Evolutionary conservation across 352 stramenopile species (phyloP).

Genomic region (Globisporangium spinosum): DNA sequence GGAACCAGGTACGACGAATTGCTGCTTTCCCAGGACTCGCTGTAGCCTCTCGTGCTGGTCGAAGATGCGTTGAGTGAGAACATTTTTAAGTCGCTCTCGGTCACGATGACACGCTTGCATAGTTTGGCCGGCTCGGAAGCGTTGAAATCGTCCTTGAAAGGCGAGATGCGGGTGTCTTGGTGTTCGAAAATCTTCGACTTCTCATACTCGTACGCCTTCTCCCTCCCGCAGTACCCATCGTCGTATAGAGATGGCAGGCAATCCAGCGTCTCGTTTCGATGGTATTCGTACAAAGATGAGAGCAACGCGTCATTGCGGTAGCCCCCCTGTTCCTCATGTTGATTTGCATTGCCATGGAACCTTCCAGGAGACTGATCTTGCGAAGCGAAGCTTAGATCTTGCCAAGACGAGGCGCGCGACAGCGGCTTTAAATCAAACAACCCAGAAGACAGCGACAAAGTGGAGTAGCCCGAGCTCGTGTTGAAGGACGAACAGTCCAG

Average conservation of each 20-base stretch:
- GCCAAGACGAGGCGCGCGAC: slow-evolving; percentile 1
- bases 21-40: slow-evolving; percentile 6
- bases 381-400: background rate
- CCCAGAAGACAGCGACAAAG: background rate
- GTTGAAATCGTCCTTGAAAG: slow-evolving; percentile 18
- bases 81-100: slow-evolving; percentile 39
- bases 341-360: background rate
- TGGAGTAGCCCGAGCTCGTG: background rate
- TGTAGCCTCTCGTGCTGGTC: background rate
- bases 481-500: slow-evolving; percentile 1
- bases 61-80: slow-evolving; percentile 7
- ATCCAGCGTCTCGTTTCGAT: slow-evolving; percentile 8
- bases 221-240: slow-evolving; percentile 8
- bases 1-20: background rate
- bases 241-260: slow-evolving; percentile 18
- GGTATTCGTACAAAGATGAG: background rate
- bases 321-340: background rate
- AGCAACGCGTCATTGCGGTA: background rate
- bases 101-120: slow-evolving; percentile 49
- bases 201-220: background rate
- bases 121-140: slow-evolving; percentile 33
- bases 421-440: background rate
- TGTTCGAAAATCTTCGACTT: slow-evolving; percentile 7
- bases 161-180: background rate
- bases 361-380: slow-evolving; percentile 1